Evolutionary conservation across 345 rosid species (phyloP).

Genomic region (Lumnitzera racemosa): DNA sequence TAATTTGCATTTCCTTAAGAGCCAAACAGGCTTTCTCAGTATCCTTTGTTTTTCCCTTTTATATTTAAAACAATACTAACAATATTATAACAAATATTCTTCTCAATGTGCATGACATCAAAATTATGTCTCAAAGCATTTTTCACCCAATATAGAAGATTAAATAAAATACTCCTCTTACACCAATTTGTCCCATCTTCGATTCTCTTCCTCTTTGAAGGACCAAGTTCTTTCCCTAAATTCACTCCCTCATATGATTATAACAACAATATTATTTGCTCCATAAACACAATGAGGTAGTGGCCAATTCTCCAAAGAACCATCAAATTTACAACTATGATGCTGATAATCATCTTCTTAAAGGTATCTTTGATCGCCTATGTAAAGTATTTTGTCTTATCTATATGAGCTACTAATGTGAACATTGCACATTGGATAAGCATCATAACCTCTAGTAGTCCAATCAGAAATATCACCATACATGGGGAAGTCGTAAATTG

Average conservation of each 20-base stretch:
- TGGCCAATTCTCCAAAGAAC: neutral
- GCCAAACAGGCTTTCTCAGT: neutral
- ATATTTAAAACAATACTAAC: neutral
- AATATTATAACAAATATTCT: neutral
- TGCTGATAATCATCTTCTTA: neutral
- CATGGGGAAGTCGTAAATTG: neutral
- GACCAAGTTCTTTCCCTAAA: neutral
- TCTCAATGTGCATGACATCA: constrained; percentile 2
- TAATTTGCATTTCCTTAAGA: neutral
- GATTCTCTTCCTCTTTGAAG: no score
- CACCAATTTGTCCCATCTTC: no score
- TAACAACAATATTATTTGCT: neutral
- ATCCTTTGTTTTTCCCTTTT: constrained; percentile 1
- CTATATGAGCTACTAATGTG: no score
- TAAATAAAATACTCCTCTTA: neutral
- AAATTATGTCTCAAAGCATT: neutral
- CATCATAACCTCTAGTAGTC: neutral
- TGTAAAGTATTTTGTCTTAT: neutral
- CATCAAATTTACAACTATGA: neutral
- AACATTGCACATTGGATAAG: neutral
- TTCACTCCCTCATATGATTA: no score
- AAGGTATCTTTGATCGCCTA: neutral
- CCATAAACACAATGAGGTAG: neutral
- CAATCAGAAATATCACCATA: constrained; percentile 1
- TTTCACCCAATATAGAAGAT: neutral